Percentiles rank a stretch among this genome's conserved stretches.
These are phyloP conservation scores for Mycena floridula DNA, from an alignment of 768 basidiomycete genomes.

Conservation along the genomic window DNA sequence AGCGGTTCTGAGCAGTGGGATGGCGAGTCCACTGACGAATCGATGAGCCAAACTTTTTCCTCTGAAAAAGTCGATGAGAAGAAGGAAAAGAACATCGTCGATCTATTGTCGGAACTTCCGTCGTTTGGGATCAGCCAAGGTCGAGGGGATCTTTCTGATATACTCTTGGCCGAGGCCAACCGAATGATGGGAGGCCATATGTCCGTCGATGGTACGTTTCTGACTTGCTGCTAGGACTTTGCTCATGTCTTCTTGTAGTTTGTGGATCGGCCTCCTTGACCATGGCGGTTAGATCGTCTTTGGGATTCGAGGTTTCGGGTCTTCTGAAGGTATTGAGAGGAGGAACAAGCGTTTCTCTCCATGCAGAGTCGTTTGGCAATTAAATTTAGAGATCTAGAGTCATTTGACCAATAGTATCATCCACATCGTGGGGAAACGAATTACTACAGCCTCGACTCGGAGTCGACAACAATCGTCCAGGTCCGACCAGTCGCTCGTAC, in stretches of 20 bases:
- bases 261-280: constrained; percentile 19
- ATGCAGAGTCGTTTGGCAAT: constrained; percentile 36
- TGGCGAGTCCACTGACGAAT: not conserved
- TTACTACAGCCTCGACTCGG: no score
- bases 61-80: not conserved
- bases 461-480: no score
- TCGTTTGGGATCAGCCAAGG: not conserved
- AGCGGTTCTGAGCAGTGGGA: not conserved
- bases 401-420: no score
- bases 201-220: constrained; percentile 19
- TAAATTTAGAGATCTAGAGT: no score
- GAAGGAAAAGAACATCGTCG: not conserved
- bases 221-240: not conserved
- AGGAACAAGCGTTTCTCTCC: constrained; percentile 30
- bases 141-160: constrained; percentile 13
- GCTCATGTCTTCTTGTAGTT: constrained; percentile 9
- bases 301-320: constrained; percentile 17
- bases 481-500: no score
- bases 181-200: constrained; percentile 11
- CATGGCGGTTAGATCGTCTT: constrained; percentile 11
- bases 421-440: no score
- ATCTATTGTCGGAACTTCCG: not conserved
- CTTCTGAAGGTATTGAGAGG: constrained; percentile 21
- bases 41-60: not conserved
- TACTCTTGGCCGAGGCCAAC: constrained; percentile 16